Evolutionary conservation across 805 yeast species (phyloP), one percentile per base, ranked within the genome.

Genomic region (Kodamaea kaohsiungensis): DNA sequence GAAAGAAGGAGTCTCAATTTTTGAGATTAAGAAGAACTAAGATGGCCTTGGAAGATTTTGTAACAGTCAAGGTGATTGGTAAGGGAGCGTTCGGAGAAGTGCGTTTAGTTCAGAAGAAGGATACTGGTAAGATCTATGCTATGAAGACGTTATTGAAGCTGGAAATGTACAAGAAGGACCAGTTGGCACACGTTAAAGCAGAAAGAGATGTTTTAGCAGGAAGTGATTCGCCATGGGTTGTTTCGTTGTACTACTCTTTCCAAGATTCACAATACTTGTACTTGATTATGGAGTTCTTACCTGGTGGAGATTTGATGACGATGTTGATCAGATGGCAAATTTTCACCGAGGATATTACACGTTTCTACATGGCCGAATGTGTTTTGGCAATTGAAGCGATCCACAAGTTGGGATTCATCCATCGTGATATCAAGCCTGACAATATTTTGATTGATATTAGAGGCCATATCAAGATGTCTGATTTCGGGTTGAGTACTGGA

Each of bases 51-150:
- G 95, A 88, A 42, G 98, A 91, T 72, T 89, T 91, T 72, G 82
- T 78, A 55, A 91, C 97, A 1, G 96, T 91, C 52, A 91, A 91
- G 71, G 97, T 88, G 37, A 83, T 79, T 18, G 99, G 99, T 49
- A 95, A 95, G 69, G 99, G 99, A 59, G 97, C 99, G 0, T 95
- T 95, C 75, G 99, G 99, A 57, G 98, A 91, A 66, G 99, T 95
- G 37, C 82, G 98, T 58, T 77, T 95, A 52, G 98, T 95, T 12
- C 98, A 95, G 66, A 93, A 92, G 76, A 80, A 77, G 51, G 99
- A 95, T 70, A 88, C 95, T 0, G 96, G 97, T 51, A 87, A 89
- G 71, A 92, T 89, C 37, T 91, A 86, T 75, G 97, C 96, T 48
- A 95, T 90, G 99, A 91, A 91, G 72, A 92, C 97, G 2, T 81